A percentile compares a stretch with the other conserved stretches of the same genome.
phyloP scores from a whole-genome alignment of 495 filamentous ascomycete genomes.

The Tuber calosporum region DNA sequence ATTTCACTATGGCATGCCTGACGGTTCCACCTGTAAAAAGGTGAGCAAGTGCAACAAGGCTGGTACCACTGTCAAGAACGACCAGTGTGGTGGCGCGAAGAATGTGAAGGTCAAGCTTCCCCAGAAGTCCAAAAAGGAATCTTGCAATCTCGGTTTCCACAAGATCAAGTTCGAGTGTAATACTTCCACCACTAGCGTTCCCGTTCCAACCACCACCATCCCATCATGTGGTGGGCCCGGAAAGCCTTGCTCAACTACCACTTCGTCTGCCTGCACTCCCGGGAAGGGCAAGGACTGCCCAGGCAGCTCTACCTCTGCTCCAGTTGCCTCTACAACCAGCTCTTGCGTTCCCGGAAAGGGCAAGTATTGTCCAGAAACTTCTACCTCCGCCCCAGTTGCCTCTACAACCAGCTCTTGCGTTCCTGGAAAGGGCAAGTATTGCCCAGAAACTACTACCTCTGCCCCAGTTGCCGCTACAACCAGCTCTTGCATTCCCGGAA shows the following conservation, averaged over 20 bases:
- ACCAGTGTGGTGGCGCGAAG: slow-evolving; percentile 84
- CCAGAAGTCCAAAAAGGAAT: slow-evolving; percentile 48
- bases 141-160: slow-evolving; percentile 67
- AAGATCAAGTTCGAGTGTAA: slow-evolving; percentile 74
- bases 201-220: slow-evolving; percentile 37
- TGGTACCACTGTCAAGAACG: slow-evolving; percentile 65
- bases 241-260: slow-evolving; percentile 26
- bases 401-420: slow-evolving; percentile 12
- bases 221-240: slow-evolving; percentile 29
- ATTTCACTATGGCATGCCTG: slow-evolving; percentile 76
- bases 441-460: slow-evolving; percentile 10
- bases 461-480: slow-evolving; percentile 23
- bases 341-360: slow-evolving; percentile 25
- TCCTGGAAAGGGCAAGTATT: slow-evolving; percentile 22
- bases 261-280: slow-evolving; percentile 31
- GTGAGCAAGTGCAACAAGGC: slow-evolving; percentile 55
- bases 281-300: slow-evolving; percentile 12
- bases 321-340: slow-evolving; percentile 27
- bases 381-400: slow-evolving; percentile 6
- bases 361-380: background rate
- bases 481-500: slow-evolving; percentile 24
- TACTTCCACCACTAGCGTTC: slow-evolving; percentile 45
- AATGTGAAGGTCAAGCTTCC: slow-evolving; percentile 70
- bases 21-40: slow-evolving; percentile 71
- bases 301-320: slow-evolving; percentile 13